A percentile compares a stretch with the other conserved stretches of the same genome.
Evolutionary conservation across 192 early-diverging fungal species (phyloP).

Genomic region (Obelidium mucronatum): DNA sequence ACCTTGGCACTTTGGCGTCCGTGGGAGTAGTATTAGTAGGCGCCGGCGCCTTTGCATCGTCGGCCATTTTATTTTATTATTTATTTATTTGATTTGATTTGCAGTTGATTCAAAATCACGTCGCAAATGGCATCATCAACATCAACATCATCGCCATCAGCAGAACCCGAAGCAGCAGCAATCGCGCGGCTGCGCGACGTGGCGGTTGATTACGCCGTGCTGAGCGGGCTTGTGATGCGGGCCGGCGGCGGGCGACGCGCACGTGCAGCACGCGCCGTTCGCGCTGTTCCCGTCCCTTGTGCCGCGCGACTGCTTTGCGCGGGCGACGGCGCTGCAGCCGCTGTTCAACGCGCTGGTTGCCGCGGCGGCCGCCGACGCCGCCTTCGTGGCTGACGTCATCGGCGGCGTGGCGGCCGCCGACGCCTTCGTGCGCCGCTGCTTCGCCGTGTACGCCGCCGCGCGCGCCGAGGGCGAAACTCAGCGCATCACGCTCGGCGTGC

Average conservation of each 20-base stretch:
- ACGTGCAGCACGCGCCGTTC: not conserved
- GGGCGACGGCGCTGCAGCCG: constrained; percentile 78
- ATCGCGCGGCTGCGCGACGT: constrained; percentile 20
- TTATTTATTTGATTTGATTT: not conserved
- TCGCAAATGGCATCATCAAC: not conserved
- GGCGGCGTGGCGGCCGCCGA: constrained; percentile 77
- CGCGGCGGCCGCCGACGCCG: constrained; percentile 75
- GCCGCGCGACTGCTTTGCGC: constrained; percentile 78
- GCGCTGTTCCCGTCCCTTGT: constrained; percentile 39
- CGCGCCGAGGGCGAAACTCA: constrained; percentile 62
- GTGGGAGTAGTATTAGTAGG: not conserved
- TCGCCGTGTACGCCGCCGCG: constrained; percentile 77
- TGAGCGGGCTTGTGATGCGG: constrained; percentile 17
- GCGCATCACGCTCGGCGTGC: constrained; percentile 79
- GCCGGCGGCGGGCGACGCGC: not conserved
- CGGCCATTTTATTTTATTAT: not conserved
- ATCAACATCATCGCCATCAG: too few relatives aligned
- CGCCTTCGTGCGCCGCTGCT: constrained; percentile 81
- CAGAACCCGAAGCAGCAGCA: too few relatives aligned
- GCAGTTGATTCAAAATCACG: not conserved
- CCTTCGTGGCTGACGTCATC: constrained; percentile 77
- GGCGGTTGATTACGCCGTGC: constrained; percentile 20
- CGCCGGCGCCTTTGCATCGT: not conserved
- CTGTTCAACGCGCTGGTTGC: constrained; percentile 85
- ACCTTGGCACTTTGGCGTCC: not conserved